These are phyloP conservation scores for Polyporus arcularius DNA, from an alignment of 768 basidiomycete genomes.

Conservation along the genomic window DNA sequence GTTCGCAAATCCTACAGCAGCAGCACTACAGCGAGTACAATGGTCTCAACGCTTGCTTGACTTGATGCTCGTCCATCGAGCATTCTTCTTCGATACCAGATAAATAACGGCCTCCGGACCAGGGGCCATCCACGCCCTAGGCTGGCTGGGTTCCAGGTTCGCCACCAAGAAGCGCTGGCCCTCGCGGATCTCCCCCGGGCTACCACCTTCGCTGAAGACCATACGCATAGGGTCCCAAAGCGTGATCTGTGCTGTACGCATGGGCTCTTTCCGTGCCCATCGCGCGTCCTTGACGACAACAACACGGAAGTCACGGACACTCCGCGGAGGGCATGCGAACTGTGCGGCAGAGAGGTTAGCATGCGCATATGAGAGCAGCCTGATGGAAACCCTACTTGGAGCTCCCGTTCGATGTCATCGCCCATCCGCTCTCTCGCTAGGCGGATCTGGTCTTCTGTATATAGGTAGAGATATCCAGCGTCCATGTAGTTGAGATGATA, in stretches of 20 bases:
- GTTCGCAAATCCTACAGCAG: no score
- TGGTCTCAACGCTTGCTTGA: background rate
- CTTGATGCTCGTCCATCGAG: slow-evolving; percentile 55
- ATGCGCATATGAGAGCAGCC: background rate
- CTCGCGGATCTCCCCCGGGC: slow-evolving; percentile 50
- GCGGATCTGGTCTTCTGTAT: slow-evolving; percentile 49
- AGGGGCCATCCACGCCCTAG: slow-evolving; percentile 68
- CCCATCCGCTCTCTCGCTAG: slow-evolving; percentile 50
- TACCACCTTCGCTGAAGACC: slow-evolving; percentile 50
- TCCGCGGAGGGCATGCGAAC: slow-evolving; percentile 68
- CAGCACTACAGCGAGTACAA: background rate
- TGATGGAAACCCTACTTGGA: slow-evolving; percentile 52
- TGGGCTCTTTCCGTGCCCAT: slow-evolving; percentile 49
- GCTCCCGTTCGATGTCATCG: slow-evolving; percentile 70
- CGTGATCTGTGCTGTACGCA: slow-evolving; percentile 73
- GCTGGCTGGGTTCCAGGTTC: slow-evolving; percentile 70
- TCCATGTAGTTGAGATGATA: slow-evolving; percentile 41
- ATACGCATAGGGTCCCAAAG: slow-evolving; percentile 76
- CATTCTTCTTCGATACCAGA: slow-evolving; percentile 64
- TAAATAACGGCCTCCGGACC: slow-evolving; percentile 67
- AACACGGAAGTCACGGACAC: slow-evolving; percentile 77
- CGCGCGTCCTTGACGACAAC: slow-evolving; percentile 65
- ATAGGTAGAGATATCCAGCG: slow-evolving; percentile 64
- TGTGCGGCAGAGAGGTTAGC: slow-evolving; percentile 25
- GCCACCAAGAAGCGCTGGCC: slow-evolving; percentile 77